These are phyloP conservation scores for Citrus reticulata DNA, from an alignment of 345 rosid genomes.

Conservation along the genomic window DNA sequence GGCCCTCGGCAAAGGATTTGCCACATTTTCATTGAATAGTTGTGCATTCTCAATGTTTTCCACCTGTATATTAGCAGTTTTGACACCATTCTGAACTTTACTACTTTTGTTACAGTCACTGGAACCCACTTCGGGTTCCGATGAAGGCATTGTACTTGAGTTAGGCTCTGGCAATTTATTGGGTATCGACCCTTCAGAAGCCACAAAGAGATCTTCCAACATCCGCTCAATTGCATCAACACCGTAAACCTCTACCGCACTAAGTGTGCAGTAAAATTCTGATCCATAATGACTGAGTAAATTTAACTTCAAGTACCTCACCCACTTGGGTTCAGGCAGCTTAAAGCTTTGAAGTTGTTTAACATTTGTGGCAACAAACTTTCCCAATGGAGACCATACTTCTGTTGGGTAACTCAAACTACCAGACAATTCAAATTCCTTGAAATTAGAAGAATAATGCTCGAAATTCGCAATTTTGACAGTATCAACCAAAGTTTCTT, in stretches of 20 bases:
- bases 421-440: slow-evolving; percentile 73
- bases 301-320: slow-evolving; percentile 74
- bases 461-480: slow-evolving; percentile 86
- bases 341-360: slow-evolving; percentile 75
- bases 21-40: slow-evolving; percentile 26
- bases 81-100: slow-evolving; percentile 25
- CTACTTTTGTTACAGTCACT: slow-evolving; percentile 27
- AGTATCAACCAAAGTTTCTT: slow-evolving; percentile 86
- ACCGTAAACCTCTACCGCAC: slow-evolving; percentile 79
- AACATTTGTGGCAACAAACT: slow-evolving; percentile 63
- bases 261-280: slow-evolving; percentile 88
- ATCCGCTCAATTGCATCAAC: slow-evolving; percentile 88
- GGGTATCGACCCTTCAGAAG: slow-evolving; percentile 36
- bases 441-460: slow-evolving; percentile 81
- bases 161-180: slow-evolving; percentile 34
- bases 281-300: slow-evolving; percentile 86
- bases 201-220: slow-evolving; percentile 87
- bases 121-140: slow-evolving; percentile 27
- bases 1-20: slow-evolving; percentile 18
- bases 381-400: slow-evolving; percentile 57
- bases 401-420: slow-evolving; percentile 80
- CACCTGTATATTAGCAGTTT: slow-evolving; percentile 9
- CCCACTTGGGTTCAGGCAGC: slow-evolving; percentile 84
- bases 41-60: slow-evolving; percentile 36
- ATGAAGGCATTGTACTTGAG: slow-evolving; percentile 22